Base-by-base conservation (phyloP, 305 asterid genomes). In the Fraxinus paxiana region DNA sequence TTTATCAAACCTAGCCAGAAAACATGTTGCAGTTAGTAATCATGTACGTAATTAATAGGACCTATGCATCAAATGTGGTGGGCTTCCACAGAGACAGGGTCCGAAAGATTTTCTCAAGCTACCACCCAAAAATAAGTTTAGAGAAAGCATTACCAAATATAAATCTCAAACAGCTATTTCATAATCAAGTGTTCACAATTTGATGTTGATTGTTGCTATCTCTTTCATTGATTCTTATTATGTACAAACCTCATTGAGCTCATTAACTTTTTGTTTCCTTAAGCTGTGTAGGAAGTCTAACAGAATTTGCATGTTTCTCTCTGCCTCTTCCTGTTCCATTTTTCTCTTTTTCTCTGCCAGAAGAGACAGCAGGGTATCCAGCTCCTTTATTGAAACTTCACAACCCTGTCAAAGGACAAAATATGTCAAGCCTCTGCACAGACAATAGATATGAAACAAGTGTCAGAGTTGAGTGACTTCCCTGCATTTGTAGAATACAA, bases 291-390 rank as follows among this genome's bases (percentile, higher is more conserved):
- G 85, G 91, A 93, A 93, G 83, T 92, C 97, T 82, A 87, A 87
- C 86, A 93, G 80, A 88, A 91, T 90, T 84, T 92, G 93, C 98
- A 93, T 87, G 87, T 88, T 92, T 89, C 93, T 90, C 88, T 93
- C 98, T 65, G 98, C 92, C 86, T 93, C 96, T 87, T 91, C 92
- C 83, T 93, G 98, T 88, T 92, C 98, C 87, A 93, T 63, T 82
- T 86, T 90, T 87, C 94, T 92, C 90, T 92, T 93, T 82, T 87
- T 91, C 87, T 90, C 97, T 18, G 90, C 82, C 87, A 93, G 86
- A 83, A 91, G 86, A 72, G 89, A 86, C 86, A 92, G 75, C 76
- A 93, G 83, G 80, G 89, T 79, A 30, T 91, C 94, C 79, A 93
- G 87, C 87, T 93, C 98, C 89, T 92, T 93, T 54, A 92, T 80